These are phyloP conservation scores for Lachnellula subtilissima DNA, from an alignment of 2,329 filamentous ascomycete genomes.

Conservation along the genomic window DNA sequence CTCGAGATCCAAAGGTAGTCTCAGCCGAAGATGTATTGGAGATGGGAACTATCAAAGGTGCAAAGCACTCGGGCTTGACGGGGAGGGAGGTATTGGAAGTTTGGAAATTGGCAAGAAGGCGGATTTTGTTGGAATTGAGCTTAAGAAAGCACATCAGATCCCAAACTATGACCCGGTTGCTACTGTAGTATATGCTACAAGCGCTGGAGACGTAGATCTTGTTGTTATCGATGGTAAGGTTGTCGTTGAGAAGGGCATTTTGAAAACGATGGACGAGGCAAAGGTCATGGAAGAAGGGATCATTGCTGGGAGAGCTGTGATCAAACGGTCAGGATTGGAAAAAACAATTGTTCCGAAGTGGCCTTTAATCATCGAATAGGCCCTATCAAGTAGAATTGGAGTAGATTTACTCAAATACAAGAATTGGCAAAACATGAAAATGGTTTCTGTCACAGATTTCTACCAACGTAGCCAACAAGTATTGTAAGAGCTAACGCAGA, in stretches of 20 bases:
- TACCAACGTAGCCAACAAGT: too few relatives aligned
- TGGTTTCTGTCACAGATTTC: too few relatives aligned
- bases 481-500: too few relatives aligned
- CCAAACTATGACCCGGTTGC: constrained; percentile 8
- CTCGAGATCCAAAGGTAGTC: constrained; percentile 2
- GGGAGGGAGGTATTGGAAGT: constrained; percentile 8
- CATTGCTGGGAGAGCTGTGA: not conserved
- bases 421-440: too few relatives aligned
- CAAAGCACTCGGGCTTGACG: constrained; percentile 8
- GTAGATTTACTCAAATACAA: too few relatives aligned
- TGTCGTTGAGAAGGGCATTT: constrained; percentile 2
- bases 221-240: constrained; percentile 10
- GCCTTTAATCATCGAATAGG: too few relatives aligned
- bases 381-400: too few relatives aligned
- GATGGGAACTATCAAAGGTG: constrained; percentile 17
- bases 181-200: constrained; percentile 7
- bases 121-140: constrained; percentile 51
- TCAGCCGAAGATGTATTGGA: constrained; percentile 32
- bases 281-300: constrained; percentile 2
- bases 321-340: constrained; percentile 2
- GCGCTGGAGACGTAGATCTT: constrained; percentile 3
- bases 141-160: constrained; percentile 22
- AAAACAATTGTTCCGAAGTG: too few relatives aligned
- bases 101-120: constrained; percentile 48
- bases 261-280: constrained; percentile 6